These are phyloP conservation scores for Blastobotrys apis DNA, from an alignment of 1,139 yeast species.

Conservation along the genomic window DNA sequence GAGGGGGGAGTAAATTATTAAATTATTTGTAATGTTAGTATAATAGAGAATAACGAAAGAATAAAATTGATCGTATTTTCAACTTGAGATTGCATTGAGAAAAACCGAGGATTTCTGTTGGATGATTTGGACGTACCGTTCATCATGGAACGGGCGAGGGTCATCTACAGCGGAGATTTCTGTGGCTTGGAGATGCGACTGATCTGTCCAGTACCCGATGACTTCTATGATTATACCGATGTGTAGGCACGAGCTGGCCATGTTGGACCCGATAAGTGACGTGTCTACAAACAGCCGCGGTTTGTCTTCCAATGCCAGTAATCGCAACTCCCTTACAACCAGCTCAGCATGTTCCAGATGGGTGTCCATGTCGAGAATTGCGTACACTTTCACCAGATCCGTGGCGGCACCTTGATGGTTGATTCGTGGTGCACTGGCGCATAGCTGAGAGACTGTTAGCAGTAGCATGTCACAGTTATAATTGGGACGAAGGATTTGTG, in stretches of 20 bases:
- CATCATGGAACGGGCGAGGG: conserved; percentile 3
- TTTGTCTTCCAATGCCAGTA: too few relatives aligned
- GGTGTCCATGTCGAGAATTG: too few relatives aligned
- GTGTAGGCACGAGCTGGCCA: background rate
- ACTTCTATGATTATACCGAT: conserved; percentile 4
- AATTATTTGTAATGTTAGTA: too few relatives aligned
- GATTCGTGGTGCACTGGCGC: background rate
- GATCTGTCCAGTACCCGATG: conserved; percentile 9
- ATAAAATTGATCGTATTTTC: too few relatives aligned
- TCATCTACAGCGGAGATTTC: background rate
- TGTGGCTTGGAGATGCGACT: conserved; percentile 1
- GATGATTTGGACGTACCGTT: conserved; percentile 1
- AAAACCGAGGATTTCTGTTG: conserved; percentile 5
- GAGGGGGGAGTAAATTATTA: too few relatives aligned
- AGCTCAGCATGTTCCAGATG: too few relatives aligned
- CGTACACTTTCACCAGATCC: conserved; percentile 11
- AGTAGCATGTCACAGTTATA: conserved; percentile 8
- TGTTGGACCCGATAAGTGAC: background rate
- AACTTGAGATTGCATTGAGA: background rate
- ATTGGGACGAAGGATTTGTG: too few relatives aligned
- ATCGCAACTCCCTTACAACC: too few relatives aligned
- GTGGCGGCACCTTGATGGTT: background rate
- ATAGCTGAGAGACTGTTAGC: conserved; percentile 6
- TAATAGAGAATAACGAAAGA: too few relatives aligned
- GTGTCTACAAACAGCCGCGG: background rate